phyloP scores from a whole-genome alignment of 2,329 filamentous ascomycete genomes.

The Coniochaeta sp. region DNA sequence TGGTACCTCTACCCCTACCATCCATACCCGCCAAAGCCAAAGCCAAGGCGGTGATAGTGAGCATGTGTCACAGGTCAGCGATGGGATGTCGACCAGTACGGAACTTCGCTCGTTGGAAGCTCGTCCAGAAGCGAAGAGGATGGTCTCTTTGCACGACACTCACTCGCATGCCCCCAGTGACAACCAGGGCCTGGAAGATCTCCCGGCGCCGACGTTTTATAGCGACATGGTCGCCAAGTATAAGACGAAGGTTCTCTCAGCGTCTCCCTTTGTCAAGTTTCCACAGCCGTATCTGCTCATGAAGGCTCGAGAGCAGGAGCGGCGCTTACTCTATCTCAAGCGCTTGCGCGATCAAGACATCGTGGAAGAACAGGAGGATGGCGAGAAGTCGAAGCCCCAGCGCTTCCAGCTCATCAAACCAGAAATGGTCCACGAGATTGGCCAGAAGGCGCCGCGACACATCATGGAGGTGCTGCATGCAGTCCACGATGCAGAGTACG shows the following conservation, averaged over 20 bases:
- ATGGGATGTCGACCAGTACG: slow-evolving; percentile 6
- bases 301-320: slow-evolving; percentile 85
- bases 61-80: slow-evolving; percentile 14
- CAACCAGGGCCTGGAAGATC: slow-evolving; percentile 63
- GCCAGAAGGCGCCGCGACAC: slow-evolving; percentile 72
- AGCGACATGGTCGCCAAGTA: slow-evolving; percentile 92
- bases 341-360: slow-evolving; percentile 71
- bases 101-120: slow-evolving; percentile 9
- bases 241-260: slow-evolving; percentile 86
- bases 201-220: slow-evolving; percentile 86
- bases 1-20: slow-evolving; percentile 9
- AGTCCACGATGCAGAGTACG: slow-evolving; percentile 93
- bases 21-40: not conserved
- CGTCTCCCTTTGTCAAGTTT: slow-evolving; percentile 94
- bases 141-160: slow-evolving; percentile 30
- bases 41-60: slow-evolving; percentile 14
- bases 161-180: slow-evolving; percentile 36
- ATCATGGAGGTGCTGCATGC: slow-evolving; percentile 92
- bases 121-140: slow-evolving; percentile 14
- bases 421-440: slow-evolving; percentile 85
- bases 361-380: slow-evolving; percentile 45
- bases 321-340: slow-evolving; percentile 73
- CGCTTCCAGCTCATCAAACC: slow-evolving; percentile 88
- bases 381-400: slow-evolving; percentile 57
- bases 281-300: slow-evolving; percentile 89